Base-by-base conservation (phyloP, 208 protist genomes). In the Crithidia mellificae region DNA sequence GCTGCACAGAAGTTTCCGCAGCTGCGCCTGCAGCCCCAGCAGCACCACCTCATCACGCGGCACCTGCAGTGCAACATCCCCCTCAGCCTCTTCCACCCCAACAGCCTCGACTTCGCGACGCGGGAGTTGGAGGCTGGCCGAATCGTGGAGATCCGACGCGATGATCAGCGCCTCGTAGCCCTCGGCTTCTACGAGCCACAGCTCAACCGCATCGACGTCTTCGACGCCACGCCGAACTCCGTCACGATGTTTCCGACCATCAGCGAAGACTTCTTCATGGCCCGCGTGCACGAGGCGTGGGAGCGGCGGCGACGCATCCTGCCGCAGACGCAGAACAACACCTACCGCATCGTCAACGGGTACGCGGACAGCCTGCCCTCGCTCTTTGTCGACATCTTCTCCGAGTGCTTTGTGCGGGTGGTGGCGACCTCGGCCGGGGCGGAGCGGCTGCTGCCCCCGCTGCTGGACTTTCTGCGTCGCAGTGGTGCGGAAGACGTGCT, bases 301-400 rank as follows among this genome's bases (percentile, higher is more conserved):
- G 81, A 88, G 53, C 55, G 83, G 41, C 77, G 91, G 5, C 74
- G 76, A 14, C 67, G 73, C 55, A 80, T 87, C 27, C 74, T 93
- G 27, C 68, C 73, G 12, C 76, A 83, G 50, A 68, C 57, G 5
- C 69, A 71, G 32, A 90, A 70, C 49, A 94, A 91, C 62, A 81
- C 88, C 36, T 96, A 92, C 51, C 85, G 91, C 32, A 66, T 91
- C 6, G 57, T 84, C 38, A 90, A 96, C 62, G 91, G 91, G 12
- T 75, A 78, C 57, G 85, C 74, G 7, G 91, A 96, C 67, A 78
- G 88, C 8, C 41, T 96, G 30, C 91, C 91, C 2, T 78, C 83
- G 1, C 75, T 96, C 34, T 92, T 88, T 53, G 78, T 96, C 2
- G 91, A 96, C 66, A 68, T 87, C 25, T 96, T 90, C 69, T 93